Evolutionary conservation across 73 alveolate species (phyloP).

Genomic region (Tetrahymena elliotti): DNA sequence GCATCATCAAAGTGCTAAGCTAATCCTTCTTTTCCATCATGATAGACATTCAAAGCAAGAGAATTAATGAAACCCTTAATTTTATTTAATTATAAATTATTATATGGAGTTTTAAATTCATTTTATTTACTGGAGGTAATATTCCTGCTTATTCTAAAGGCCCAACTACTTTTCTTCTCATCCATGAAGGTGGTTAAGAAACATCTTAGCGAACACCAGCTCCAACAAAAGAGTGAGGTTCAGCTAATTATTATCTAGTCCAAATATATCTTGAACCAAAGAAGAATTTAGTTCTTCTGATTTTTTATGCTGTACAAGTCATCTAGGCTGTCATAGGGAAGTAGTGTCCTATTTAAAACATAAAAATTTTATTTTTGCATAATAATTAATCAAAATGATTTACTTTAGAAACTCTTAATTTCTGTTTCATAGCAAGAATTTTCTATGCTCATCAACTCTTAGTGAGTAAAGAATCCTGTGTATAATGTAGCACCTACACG

Average conservation of each 20-base stretch:
- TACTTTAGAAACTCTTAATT: constrained; percentile 46
- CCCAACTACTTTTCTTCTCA: constrained; percentile 24
- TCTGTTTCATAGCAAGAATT: constrained; percentile 43
- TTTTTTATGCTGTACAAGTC: constrained; percentile 51
- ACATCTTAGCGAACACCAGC: constrained; percentile 85
- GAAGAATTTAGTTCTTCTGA: constrained; percentile 77
- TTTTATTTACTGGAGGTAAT: constrained; percentile 1
- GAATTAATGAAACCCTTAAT: constrained; percentile 60
- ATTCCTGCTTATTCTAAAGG: constrained; percentile 46
- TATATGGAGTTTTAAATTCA: background rate
- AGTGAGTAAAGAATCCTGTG: constrained; percentile 54
- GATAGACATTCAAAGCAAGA: constrained; percentile 75
- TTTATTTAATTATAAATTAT: constrained; percentile 2
- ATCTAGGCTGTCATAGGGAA: constrained; percentile 71
- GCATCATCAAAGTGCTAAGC: constrained; percentile 90
- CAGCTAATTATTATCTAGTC: constrained; percentile 63
- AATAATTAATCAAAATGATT: background rate
- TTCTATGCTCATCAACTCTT: constrained; percentile 55
- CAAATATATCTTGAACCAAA: constrained; percentile 79
- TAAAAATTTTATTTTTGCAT: background rate
- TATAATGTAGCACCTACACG: constrained; percentile 54
- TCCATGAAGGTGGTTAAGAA: constrained; percentile 62
- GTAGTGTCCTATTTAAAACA: background rate
- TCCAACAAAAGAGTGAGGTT: constrained; percentile 63
- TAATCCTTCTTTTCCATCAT: constrained; percentile 89